These are phyloP conservation scores for Ceratobasidium sp. DNA, from an alignment of 1,284 basidiomycete species.

Conservation along the genomic window DNA sequence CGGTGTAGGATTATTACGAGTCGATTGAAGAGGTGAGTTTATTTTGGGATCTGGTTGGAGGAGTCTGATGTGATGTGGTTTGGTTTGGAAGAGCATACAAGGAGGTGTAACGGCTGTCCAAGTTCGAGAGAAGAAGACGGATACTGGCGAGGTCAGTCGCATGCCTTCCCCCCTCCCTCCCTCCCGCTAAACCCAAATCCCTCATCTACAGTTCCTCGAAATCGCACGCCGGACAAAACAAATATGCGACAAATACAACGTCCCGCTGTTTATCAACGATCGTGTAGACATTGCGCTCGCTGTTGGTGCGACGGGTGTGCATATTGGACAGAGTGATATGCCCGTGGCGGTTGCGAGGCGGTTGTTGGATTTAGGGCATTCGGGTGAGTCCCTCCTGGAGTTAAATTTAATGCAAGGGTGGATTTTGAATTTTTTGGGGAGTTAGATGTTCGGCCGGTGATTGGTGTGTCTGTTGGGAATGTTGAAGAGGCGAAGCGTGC, in stretches of 20 bases:
- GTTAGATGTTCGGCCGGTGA: conserved; percentile 63
- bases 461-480: conserved; percentile 86
- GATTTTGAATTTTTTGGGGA: neutral
- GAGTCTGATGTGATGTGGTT: conserved; percentile 28
- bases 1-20: conserved; percentile 75
- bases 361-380: conserved; percentile 71
- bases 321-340: conserved; percentile 94
- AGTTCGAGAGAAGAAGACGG: conserved; percentile 84
- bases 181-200: neutral
- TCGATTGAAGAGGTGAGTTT: conserved; percentile 78
- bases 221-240: conserved; percentile 78
- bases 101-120: conserved; percentile 94
- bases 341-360: conserved; percentile 75
- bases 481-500: conserved; percentile 69
- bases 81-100: conserved; percentile 69
- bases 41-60: neutral
- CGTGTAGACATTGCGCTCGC: conserved; percentile 89
- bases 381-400: neutral
- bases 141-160: conserved; percentile 78
- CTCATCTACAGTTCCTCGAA: conserved; percentile 73
- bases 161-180: neutral
- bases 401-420: no score
- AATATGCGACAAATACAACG: conserved; percentile 82
- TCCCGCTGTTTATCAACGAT: conserved; percentile 94
- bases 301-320: conserved; percentile 81